phyloP scores from a whole-genome alignment of 2,329 filamentous ascomycete species.

The Paracoccidioides lutzii region DNA sequence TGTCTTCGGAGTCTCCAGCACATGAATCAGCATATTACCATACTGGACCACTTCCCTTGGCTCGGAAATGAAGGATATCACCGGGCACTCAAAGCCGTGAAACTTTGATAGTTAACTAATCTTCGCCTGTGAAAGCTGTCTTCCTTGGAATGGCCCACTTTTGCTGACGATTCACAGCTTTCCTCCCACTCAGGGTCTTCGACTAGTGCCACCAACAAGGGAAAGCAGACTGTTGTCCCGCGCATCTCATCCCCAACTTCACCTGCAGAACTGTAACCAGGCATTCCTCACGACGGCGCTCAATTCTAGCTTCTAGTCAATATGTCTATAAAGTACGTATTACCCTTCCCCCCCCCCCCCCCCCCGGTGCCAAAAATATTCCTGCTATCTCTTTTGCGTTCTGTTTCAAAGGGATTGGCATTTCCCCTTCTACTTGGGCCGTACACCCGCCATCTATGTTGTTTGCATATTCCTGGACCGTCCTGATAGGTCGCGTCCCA shows the following conservation, averaged over 20 bases:
- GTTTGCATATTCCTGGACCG: neutral
- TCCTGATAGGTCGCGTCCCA: neutral
- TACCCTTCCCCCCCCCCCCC: neutral
- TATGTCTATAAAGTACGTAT: constrained; percentile 32
- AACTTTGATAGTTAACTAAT: neutral
- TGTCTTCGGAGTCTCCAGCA: too few species aligned
- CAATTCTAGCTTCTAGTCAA: constrained; percentile 9
- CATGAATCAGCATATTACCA: too few species aligned
- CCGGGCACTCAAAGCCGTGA: neutral
- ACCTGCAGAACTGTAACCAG: neutral
- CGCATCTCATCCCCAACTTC: neutral
- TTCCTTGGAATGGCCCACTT: neutral
- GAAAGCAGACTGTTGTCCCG: neutral
- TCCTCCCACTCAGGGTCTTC: neutral
- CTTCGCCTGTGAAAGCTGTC: neutral
- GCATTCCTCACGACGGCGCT: neutral
- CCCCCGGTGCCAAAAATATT: neutral
- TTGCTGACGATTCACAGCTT: neutral
- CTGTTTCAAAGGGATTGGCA: neutral
- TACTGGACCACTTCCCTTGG: neutral
- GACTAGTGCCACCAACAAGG: neutral
- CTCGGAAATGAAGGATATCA: neutral
- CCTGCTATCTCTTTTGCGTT: neutral
- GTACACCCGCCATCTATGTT: neutral
- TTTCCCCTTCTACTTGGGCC: neutral